Percentiles rank a stretch among this genome's conserved stretches.
phyloP scores from a whole-genome alignment of 2,329 filamentous ascomycete genomes.

The Colletotrichum aenigma region DNA sequence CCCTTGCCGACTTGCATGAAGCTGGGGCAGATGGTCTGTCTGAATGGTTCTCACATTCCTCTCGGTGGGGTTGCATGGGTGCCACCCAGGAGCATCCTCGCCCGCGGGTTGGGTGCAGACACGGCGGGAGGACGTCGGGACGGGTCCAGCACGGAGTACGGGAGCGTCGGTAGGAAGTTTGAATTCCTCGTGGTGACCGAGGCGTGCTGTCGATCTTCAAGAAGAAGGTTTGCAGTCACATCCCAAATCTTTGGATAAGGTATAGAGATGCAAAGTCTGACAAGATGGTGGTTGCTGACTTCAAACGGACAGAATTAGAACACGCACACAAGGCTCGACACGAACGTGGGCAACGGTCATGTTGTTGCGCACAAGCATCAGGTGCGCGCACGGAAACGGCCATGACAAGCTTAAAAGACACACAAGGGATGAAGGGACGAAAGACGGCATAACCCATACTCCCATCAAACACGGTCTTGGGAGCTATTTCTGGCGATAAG shows the following conservation, averaged over 20 bases:
- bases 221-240: not conserved
- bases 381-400: not conserved
- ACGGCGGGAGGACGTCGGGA: not conserved
- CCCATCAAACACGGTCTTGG: not conserved
- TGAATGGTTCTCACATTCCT: not conserved
- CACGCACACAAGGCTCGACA: not conserved
- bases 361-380: not conserved
- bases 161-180: not conserved
- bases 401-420: constrained; percentile 17
- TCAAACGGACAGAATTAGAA: constrained; percentile 17
- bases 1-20: constrained; percentile 1
- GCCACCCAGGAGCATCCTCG: not conserved
- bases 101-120: not conserved
- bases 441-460: not conserved
- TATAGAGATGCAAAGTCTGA: not conserved
- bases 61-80: not conserved
- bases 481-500: constrained; percentile 17
- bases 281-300: not conserved
- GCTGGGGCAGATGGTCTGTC: not conserved
- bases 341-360: not conserved
- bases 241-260: constrained; percentile 5
- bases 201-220: not conserved
- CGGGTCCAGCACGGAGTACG: not conserved
- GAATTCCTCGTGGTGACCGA: constrained; percentile 1
- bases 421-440: constrained; percentile 8